Conservation (phyloP, 2,329 filamentous ascomycete species). For the Aspergillus sp. region DNA sequence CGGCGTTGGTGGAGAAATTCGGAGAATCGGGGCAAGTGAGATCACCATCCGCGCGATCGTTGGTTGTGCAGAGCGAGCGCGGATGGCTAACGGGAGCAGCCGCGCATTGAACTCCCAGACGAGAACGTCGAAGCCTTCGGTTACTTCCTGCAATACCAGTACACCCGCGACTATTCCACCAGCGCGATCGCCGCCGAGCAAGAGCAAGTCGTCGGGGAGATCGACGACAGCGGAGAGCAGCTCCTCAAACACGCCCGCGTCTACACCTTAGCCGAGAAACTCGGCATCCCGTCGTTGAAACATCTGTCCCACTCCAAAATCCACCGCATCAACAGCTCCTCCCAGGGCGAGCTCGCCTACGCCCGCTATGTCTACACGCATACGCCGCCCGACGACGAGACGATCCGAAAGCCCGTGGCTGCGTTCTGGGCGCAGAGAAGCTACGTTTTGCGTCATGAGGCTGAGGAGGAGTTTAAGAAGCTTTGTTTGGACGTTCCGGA, state of each 20-base stretch:
- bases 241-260: conserved; percentile 86
- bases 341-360: conserved; percentile 86
- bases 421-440: conserved; percentile 83
- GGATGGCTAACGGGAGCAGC: conserved; percentile 40
- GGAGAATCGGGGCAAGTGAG: conserved; percentile 60
- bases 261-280: conserved; percentile 83
- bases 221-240: conserved; percentile 77
- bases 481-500: conserved; percentile 88
- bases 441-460: conserved; percentile 80
- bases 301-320: conserved; percentile 83
- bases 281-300: conserved; percentile 67
- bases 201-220: conserved; percentile 62
- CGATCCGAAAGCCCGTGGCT: conserved; percentile 79
- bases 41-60: too few species aligned
- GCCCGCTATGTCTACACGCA: conserved; percentile 86
- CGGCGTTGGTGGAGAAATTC: conserved; percentile 61
- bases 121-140: conserved; percentile 73
- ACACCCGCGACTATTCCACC: conserved; percentile 85
- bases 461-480: conserved; percentile 77
- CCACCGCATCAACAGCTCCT: conserved; percentile 83
- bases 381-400: conserved; percentile 66
- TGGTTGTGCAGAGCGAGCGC: too few species aligned
- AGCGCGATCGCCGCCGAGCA: conserved; percentile 56
- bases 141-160: conserved; percentile 79
- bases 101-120: conserved; percentile 65